Percentiles rank a stretch among this genome's conserved stretches.
phyloP scores from a whole-genome alignment of 2,329 filamentous ascomycete species.

The Exophiala lecanii-corni region DNA sequence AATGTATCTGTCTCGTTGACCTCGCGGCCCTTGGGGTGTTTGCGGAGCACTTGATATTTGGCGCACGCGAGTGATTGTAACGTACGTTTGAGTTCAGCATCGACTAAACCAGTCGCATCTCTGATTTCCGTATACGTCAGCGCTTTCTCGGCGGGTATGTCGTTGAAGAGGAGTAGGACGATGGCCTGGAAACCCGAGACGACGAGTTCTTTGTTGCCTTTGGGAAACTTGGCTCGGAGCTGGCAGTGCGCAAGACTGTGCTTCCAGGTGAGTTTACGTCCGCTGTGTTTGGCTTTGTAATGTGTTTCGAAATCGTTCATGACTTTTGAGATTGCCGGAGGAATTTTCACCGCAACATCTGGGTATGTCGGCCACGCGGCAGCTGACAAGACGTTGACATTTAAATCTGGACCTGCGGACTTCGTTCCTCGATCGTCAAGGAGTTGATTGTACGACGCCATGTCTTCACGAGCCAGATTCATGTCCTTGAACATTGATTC shows the following conservation, averaged over 20 bases:
- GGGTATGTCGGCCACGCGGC: conserved; percentile 91
- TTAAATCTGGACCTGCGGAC: conserved; percentile 60
- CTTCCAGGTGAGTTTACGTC: conserved; percentile 84
- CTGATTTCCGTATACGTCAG: conserved; percentile 73
- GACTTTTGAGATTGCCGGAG: conserved; percentile 67
- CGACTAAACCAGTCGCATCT: conserved; percentile 67
- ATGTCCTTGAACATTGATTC: conserved; percentile 99
- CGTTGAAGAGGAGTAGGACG: conserved; percentile 86
- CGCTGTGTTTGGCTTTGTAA: conserved; percentile 86
- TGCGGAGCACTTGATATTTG: conserved; percentile 75
- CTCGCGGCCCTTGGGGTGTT: conserved; percentile 80
- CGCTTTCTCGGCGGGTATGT: conserved; percentile 56
- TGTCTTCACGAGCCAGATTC: conserved; percentile 86
- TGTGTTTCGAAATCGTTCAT: conserved; percentile 77
- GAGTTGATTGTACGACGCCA: conserved; percentile 76
- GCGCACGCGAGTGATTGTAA: conserved; percentile 93
- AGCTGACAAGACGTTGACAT: conserved; percentile 84
- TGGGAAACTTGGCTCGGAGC: conserved; percentile 73
- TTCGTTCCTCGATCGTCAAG: conserved; percentile 56
- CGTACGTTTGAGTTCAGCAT: conserved; percentile 77
- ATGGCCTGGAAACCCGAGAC: conserved; percentile 91
- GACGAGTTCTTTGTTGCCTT: conserved; percentile 78
- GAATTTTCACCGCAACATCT: conserved; percentile 69
- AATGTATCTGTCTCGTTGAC: conserved; percentile 77
- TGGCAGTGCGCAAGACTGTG: conserved; percentile 89